These are phyloP conservation scores for Microsporum ferrugineum DNA, from an alignment of 2,329 filamentous ascomycete genomes.

Conservation along the genomic window DNA sequence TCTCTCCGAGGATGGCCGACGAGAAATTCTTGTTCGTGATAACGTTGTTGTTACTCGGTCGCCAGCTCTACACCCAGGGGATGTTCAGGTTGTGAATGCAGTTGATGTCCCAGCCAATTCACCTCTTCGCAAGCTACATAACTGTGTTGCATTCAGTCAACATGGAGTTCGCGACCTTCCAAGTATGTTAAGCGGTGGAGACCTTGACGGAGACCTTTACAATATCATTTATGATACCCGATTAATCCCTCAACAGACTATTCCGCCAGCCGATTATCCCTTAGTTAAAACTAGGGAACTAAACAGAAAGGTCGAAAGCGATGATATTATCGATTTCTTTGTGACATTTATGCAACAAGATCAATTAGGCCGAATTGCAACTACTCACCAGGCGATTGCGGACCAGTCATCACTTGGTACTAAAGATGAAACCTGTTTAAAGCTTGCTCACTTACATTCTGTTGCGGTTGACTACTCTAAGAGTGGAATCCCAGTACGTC, in stretches of 20 bases:
- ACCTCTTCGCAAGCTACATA: conserved; percentile 51
- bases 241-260: conserved; percentile 37
- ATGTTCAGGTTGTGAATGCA: conserved; percentile 57
- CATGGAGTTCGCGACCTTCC: conserved; percentile 61
- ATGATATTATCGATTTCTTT: conserved; percentile 71
- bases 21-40: conserved; percentile 25
- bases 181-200: conserved; percentile 67
- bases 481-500: conserved; percentile 48
- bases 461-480: conserved; percentile 67
- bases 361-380: conserved; percentile 54
- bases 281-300: conserved; percentile 47
- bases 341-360: conserved; percentile 63
- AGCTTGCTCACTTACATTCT: conserved; percentile 54
- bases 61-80: conserved; percentile 70
- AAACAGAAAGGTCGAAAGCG: conserved; percentile 44
- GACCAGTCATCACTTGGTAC: conserved; percentile 48
- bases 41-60: conserved; percentile 59
- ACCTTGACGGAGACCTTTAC: conserved; percentile 74
- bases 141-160: conserved; percentile 69
- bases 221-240: conserved; percentile 62
- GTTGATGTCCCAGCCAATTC: conserved; percentile 44
- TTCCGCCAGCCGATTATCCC: conserved; percentile 59
- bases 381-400: conserved; percentile 51
- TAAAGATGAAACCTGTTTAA: conserved; percentile 39
- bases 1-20: conserved; percentile 29